Evolutionary conservation across 108 stramenopile genomes (phyloP), one percentile per base, ranked within the genome.

Genomic region (Skeletonema grethae): DNA sequence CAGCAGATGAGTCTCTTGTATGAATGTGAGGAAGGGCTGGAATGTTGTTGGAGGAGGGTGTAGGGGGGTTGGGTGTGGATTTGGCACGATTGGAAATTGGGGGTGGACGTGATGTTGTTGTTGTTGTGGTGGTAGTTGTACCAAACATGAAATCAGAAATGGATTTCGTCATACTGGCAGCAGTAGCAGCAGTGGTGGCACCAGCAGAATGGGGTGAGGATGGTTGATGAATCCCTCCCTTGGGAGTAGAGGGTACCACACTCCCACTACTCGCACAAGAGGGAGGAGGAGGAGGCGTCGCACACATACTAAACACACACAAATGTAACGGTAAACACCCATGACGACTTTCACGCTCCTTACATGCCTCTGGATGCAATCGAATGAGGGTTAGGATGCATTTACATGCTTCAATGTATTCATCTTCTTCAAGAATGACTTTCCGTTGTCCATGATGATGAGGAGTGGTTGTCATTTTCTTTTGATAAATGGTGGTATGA

Each of bases 281-380:
- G n/a, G 46, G 18, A 18, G 80, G 80, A 22, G 80, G 80, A 31
- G 80, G 73, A 45, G 80, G 81, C 7, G 86, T 83, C 8, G 80
- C 77, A 63, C 90, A 92, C 65, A 91, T 91, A 15, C 91, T 91
- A 78, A 95, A 95, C 12, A 88, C 86, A 7, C 88, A 90, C 69
- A 95, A 68, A 80, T 95, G 94, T 28, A 95, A 48, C 3, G 94
- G 94, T 63, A 95, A 68, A 75, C 94, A 95, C 8, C 94, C 94
- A 60, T 95, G 94, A 29, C 92, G 83, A n/a, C 88, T 84, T 56
- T 95, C 94, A 61, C 94, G 74, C 64, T 77, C 77, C 63, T 84
- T 75, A 13, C 89, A 89, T 25, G 92, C 91, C 56, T 92, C 90
- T 7, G 94, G 94, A 62, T 93, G 88, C 9, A 91, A 16, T 39